Evolutionary conservation across 176 grass and related monocot species (phyloP).

Genomic region (Bothriochloa decipiens): DNA sequence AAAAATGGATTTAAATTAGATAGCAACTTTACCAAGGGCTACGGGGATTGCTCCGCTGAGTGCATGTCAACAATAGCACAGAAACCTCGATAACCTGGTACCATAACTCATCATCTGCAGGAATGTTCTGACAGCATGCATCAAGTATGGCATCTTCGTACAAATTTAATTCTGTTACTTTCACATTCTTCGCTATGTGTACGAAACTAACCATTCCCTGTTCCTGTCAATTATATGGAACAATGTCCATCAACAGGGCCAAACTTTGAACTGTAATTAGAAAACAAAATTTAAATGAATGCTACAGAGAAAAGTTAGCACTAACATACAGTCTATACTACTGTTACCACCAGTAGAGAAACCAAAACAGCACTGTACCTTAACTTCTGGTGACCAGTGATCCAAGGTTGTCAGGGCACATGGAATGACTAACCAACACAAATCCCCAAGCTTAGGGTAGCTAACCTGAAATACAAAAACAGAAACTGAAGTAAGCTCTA

Average conservation of each 20-base stretch:
- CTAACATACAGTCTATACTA: background rate
- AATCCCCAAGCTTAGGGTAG: slow-evolving; percentile 70
- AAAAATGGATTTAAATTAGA: background rate
- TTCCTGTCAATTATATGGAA: slow-evolving; percentile 52
- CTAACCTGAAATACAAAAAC: slow-evolving; percentile 50
- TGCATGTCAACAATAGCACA: slow-evolving; percentile 70
- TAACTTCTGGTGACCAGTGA: slow-evolving; percentile 92
- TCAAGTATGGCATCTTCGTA: slow-evolving; percentile 93
- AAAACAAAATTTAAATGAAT: background rate
- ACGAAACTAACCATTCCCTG: slow-evolving; percentile 73
- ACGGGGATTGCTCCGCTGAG: slow-evolving; percentile 69
- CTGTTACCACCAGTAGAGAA: slow-evolving; percentile 22
- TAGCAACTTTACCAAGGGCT: slow-evolving; percentile 67
- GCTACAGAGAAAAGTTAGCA: background rate
- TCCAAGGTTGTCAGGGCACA: slow-evolving; percentile 87
- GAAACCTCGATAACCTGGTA: slow-evolving; percentile 66
- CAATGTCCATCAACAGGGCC: slow-evolving; percentile 7
- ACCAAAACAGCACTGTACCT: slow-evolving; percentile 45
- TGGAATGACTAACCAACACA: slow-evolving; percentile 73
- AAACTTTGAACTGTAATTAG: background rate
- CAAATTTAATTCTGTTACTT: slow-evolving; percentile 74
- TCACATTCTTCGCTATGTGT: slow-evolving; percentile 79
- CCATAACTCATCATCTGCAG: slow-evolving; percentile 78
- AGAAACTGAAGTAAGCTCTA: background rate
- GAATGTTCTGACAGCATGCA: slow-evolving; percentile 77